A percentile compares a stretch with the other conserved stretches of the same genome.
Conservation (phyloP, 106 monocot species). For the Allium fistulosum region DNA sequence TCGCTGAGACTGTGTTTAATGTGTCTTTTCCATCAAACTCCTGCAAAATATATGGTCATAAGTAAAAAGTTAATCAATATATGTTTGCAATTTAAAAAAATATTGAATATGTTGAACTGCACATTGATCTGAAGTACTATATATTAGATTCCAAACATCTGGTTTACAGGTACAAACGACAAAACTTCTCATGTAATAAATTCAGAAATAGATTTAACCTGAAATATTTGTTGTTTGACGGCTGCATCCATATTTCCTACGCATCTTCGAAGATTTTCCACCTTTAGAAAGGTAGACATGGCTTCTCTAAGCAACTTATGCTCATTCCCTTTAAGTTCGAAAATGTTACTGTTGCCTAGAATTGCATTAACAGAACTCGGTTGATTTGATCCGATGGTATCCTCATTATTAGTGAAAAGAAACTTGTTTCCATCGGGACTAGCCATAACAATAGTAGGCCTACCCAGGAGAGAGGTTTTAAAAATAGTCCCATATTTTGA, state of each 20-base stretch:
- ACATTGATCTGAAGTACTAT: too few relatives aligned
- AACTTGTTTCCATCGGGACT: constrained; percentile 8
- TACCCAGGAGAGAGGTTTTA: constrained; percentile 17
- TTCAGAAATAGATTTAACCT: neutral
- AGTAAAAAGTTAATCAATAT: too few relatives aligned
- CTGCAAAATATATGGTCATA: neutral
- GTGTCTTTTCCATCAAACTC: constrained; percentile 3
- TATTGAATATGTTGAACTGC: too few relatives aligned
- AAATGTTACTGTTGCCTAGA: constrained; percentile 12
- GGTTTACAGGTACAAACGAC: too few relatives aligned
- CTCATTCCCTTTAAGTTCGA: constrained; percentile 1
- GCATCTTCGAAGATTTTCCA: constrained; percentile 12
- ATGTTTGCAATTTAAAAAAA: too few relatives aligned
- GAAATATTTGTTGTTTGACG: constrained; percentile 9
- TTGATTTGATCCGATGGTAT: neutral
- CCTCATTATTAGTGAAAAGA: constrained; percentile 2
- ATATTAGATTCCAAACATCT: too few relatives aligned
- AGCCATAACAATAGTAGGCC: constrained; percentile 8
- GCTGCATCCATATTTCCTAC: constrained; percentile 7
- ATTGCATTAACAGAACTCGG: neutral
- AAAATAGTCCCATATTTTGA: constrained; percentile 8
- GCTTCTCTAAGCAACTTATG: constrained; percentile 10
- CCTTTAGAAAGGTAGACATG: constrained; percentile 12
- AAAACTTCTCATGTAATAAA: too few relatives aligned
- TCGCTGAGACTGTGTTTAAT: neutral